These are phyloP conservation scores for Colletotrichum euphorbiae DNA, from an alignment of 2,329 filamentous ascomycete species.

Conservation along the genomic window DNA sequence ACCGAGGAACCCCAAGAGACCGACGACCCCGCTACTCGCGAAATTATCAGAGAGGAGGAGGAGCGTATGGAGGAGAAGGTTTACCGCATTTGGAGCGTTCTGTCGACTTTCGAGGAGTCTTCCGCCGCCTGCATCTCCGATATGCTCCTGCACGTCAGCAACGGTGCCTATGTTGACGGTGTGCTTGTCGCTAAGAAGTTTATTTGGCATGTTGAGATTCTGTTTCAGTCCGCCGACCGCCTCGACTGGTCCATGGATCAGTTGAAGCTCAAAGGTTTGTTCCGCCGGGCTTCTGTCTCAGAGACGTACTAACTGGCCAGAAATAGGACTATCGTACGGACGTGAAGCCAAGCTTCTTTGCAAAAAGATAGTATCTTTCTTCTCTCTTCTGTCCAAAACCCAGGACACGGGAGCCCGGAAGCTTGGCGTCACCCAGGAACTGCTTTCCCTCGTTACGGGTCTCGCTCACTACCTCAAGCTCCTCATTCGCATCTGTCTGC, in stretches of 20 bases:
- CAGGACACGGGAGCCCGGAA: slow-evolving; percentile 92
- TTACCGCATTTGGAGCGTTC: slow-evolving; percentile 96
- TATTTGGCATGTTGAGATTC: slow-evolving; percentile 93
- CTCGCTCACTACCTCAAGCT: slow-evolving; percentile 98
- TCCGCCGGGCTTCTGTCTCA: neutral
- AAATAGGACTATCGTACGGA: slow-evolving; percentile 83
- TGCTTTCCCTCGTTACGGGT: slow-evolving; percentile 96
- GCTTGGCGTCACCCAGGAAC: slow-evolving; percentile 94
- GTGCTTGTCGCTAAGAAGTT: slow-evolving; percentile 96
- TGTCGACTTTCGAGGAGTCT: slow-evolving; percentile 97
- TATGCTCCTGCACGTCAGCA: slow-evolving; percentile 98
- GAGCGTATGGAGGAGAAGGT: slow-evolving; percentile 98
- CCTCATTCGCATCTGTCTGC: slow-evolving; percentile 94
- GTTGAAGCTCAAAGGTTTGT: slow-evolving; percentile 79
- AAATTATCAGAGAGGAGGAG: slow-evolving; percentile 84
- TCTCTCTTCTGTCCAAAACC: slow-evolving; percentile 92
- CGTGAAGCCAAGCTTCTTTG: slow-evolving; percentile 99
- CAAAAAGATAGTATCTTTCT: slow-evolving; percentile 99
- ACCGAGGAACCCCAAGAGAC: slow-evolving; percentile 57
- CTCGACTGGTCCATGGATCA: slow-evolving; percentile 79
- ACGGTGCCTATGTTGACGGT: slow-evolving; percentile 94
- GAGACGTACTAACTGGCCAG: slow-evolving; percentile 18
- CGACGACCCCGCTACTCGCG: slow-evolving; percentile 72
- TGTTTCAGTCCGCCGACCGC: slow-evolving; percentile 89
- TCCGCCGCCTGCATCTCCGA: slow-evolving; percentile 98